Evolutionary conservation across 2,329 filamentous ascomycete species (phyloP).

Genomic region (Aspergillus udagawae): DNA sequence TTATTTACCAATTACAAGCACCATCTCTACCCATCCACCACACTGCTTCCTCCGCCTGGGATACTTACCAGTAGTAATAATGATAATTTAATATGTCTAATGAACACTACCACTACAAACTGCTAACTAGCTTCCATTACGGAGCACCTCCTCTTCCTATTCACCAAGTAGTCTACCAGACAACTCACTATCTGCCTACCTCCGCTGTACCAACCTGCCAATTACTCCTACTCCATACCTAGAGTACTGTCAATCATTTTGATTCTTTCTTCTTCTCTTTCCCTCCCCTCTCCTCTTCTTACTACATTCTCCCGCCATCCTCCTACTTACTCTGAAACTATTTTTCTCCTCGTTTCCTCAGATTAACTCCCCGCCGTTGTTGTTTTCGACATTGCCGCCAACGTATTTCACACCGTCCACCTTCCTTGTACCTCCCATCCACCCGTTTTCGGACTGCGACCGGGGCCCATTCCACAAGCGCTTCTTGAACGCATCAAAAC

Average conservation of each 20-base stretch:
- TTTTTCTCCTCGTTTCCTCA: constrained; percentile 7
- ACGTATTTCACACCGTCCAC: not conserved
- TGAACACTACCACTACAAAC: not conserved
- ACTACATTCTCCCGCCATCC: not conserved
- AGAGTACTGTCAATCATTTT: not conserved
- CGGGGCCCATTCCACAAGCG: constrained; percentile 7
- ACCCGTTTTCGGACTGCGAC: constrained; percentile 14
- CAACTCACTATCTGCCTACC: not conserved
- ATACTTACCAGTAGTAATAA: not conserved
- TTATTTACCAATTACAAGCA: not conserved
- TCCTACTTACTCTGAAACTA: not conserved
- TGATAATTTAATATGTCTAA: not conserved
- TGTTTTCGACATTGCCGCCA: constrained; percentile 2
- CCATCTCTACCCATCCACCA: not conserved
- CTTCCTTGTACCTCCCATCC: constrained; percentile 3
- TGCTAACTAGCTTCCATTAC: not conserved
- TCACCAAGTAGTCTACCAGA: not conserved
- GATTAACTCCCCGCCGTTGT: constrained; percentile 6
- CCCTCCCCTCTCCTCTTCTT: not conserved
- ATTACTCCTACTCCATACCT: not conserved
- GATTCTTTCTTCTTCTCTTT: not conserved
- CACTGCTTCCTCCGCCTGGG: not conserved
- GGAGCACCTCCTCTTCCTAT: not conserved
- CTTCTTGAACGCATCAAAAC: constrained; percentile 1
- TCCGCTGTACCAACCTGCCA: not conserved